Percentiles rank a stretch among this genome's conserved stretches.
Conservation (phyloP, 1,284 basidiomycete species). For the Peniophora sp. region DNA sequence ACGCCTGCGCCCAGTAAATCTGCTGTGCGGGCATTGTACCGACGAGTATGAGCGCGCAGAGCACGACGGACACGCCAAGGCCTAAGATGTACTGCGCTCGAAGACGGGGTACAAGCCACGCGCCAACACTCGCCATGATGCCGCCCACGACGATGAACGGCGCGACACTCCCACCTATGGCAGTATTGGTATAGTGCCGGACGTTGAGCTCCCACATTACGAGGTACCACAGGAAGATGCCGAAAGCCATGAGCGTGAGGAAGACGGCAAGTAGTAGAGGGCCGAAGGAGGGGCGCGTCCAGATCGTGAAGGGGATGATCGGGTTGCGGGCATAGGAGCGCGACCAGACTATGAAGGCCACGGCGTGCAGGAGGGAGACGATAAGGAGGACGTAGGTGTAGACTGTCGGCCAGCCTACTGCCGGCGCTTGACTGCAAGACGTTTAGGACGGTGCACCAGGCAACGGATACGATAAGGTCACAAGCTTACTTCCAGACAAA, state of each 20-base stretch:
- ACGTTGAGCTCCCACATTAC: slow-evolving; percentile 1
- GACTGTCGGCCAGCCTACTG: slow-evolving; percentile 3
- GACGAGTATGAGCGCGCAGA: slow-evolving; percentile 1
- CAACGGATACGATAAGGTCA: background rate
- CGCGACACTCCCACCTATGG: background rate
- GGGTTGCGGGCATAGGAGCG: background rate
- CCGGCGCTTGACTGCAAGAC: slow-evolving; percentile 4
- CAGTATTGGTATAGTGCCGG: slow-evolving; percentile 2
- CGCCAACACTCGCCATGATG: slow-evolving; percentile 1
- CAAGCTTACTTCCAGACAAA: slow-evolving; percentile 4
- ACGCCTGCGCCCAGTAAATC: slow-evolving; percentile 5
- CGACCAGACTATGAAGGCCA: slow-evolving; percentile 1
- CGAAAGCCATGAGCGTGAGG: slow-evolving; percentile 5
- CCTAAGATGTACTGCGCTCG: slow-evolving; percentile 3
- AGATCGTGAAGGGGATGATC: slow-evolving; percentile 5
- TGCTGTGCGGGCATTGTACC: slow-evolving; percentile 6
- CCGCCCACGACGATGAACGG: slow-evolving; percentile 1
- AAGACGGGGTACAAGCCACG: background rate
- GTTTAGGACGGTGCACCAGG: background rate
- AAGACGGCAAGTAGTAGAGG: slow-evolving; percentile 1
- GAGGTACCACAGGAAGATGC: slow-evolving; percentile 5
- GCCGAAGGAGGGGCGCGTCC: slow-evolving; percentile 6
- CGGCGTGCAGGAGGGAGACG: slow-evolving; percentile 2
- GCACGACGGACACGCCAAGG: slow-evolving; percentile 1
- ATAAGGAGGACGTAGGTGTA: slow-evolving; percentile 8